Evolutionary conservation across 2,329 filamentous ascomycete species (phyloP), one percentile per base, ranked within the genome.

Genomic region (Aspergillus thermomutatus): DNA sequence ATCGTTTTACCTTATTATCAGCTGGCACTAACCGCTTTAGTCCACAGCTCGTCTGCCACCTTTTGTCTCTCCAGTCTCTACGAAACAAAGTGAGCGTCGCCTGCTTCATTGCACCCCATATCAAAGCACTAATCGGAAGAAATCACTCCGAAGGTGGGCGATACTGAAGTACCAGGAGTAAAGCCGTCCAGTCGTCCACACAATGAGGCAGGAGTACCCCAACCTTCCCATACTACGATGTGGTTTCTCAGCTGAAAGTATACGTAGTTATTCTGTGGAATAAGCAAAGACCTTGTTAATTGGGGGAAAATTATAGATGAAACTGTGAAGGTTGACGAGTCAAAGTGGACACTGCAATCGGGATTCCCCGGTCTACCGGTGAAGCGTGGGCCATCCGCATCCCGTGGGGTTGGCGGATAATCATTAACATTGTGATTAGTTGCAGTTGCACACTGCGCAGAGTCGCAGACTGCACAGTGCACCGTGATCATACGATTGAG

Each of bases 341-440:
- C 14, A 37, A 8, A 11, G 34, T 37, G 34, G 34, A 37, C 34
- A 37, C 34, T 23, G 41, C 9, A 23, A 45, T 45, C 41, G 41
- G 41, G 41, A 45, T 45, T 23, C 19, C 19, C 41, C 41, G 41
- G 41, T 23, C 41, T 23, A 45, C 41, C 41, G 41, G 41, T 45
- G 41, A 45, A 43, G 40, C 40, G 21, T 43, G 40, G 19, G 21
- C 21, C 21, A 45, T 63, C 64, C 65, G 64, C 50, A 45, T 40
- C 19, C 41, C 41, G 41, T 45, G 41, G 41, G 41, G 41, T 61
- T 45, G 8, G 9, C 34, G 34, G 34, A 37, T 37, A 17, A 11
- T 17, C 34, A 5, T 26, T n/a, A n/a, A n/a, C n/a, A n/a, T n/a
- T n/a, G n/a, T n/a, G n/a, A n/a, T n/a, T n/a, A n/a, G n/a, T n/a